These are phyloP conservation scores for Metroxylon sagu DNA, from an alignment of 176 grass and related monocot species.

Conservation along the genomic window DNA sequence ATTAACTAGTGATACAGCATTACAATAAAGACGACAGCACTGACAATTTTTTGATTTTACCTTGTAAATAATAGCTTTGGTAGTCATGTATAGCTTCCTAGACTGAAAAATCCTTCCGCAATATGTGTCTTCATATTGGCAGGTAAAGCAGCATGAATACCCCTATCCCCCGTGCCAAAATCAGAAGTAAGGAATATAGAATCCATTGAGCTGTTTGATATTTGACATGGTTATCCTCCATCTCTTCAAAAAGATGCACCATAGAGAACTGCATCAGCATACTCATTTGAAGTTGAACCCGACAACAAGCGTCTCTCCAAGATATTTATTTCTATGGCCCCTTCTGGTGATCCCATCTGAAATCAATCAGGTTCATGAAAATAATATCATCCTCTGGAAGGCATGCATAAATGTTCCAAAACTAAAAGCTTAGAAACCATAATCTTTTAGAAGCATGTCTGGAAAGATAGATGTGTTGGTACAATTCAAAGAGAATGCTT, in stretches of 20 bases:
- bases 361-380: not conserved
- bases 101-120: constrained; percentile 30
- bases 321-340: constrained; percentile 31
- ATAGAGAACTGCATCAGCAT: constrained; percentile 30
- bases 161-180: constrained; percentile 63
- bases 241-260: constrained; percentile 43
- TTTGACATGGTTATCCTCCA: constrained; percentile 43
- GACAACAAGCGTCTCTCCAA: constrained; percentile 48
- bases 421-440: no score
- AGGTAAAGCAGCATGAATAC: constrained; percentile 56
- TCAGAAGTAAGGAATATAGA: constrained; percentile 41
- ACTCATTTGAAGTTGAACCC: constrained; percentile 18
- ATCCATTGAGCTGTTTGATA: constrained; percentile 54
- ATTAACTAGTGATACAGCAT: no score
- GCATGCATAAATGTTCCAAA: no score
- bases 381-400: no score
- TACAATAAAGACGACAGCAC: no score
- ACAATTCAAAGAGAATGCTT: no score
- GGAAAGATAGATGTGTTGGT: no score
- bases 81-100: constrained; percentile 50
- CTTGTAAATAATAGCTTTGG: constrained; percentile 56
- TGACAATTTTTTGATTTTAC: constrained; percentile 13
- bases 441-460: no score
- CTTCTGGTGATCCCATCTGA: constrained; percentile 46
- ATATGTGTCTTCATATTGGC: constrained; percentile 41